Base-by-base conservation (phyloP, 139 green algal species). In the Ettlia oleoabundans region DNA sequence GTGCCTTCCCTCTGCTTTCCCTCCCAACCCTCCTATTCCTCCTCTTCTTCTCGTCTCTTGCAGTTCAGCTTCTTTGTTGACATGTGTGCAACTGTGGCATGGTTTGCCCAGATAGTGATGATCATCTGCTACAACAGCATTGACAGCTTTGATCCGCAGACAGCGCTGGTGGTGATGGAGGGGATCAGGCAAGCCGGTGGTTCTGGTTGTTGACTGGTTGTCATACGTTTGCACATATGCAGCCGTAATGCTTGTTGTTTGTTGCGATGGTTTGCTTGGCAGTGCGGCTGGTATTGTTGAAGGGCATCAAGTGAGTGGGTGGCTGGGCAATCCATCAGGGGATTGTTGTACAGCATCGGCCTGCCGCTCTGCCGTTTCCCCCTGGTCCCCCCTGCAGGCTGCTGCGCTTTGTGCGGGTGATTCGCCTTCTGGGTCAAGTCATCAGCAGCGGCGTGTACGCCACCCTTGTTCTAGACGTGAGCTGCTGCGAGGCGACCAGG, bases 51-150 rank as follows among this genome's bases (percentile, higher is more conserved):
- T n/a, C 32, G 4, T 8, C 72, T 53, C 24, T 7, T 42, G 26
- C 78, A 88, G 70, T 87, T 77, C 22, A 63, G 43, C 8, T 76
- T 85, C 51, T 22, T 84, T 8, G 55, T 86, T 30, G 87, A 89
- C 65, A 3, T 84, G 10, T 40, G 82, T 6, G 72, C 85, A 32
- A 74, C 24, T 30, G 8, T 80, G 4, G 75, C 81, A 22, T 83
- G 75, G 62, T 33, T 81, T 33, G 10, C 75, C 68, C 83, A 87
- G 72, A 77, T 87, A 19, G 37, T 77, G 33, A 47, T 87, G 28
- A 19, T 87, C 35, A 38, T 79, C 4, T 24, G 65, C 10, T 77
- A 55, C 51, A 26, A 61, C 65, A 32, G n/a, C 35, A 61, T 68
- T 26, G 28, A 38, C 19, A 21, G 13, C 26, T 70, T 70, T 53